Percentiles rank a stretch among this genome's conserved stretches.
phyloP scores from a whole-genome alignment of 495 filamentous ascomycete species.

The Tuber borchii region DNA sequence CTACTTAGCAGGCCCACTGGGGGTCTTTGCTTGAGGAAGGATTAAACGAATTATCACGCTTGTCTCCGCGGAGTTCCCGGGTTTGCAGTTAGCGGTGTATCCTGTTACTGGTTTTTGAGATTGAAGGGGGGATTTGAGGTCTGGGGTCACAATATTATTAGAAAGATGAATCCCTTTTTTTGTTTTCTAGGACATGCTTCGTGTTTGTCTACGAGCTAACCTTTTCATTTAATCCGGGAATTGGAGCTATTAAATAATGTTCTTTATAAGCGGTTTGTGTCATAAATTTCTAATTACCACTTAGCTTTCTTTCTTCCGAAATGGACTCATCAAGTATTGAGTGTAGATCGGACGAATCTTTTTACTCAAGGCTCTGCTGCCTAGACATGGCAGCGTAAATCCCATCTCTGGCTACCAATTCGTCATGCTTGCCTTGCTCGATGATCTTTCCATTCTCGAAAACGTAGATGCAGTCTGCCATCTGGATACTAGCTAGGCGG shows the following conservation, averaged over 20 bases:
- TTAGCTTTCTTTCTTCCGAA: not conserved
- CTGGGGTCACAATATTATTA: not conserved
- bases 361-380: slow-evolving; percentile 16
- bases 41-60: not conserved
- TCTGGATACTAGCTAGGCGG: slow-evolving; percentile 36
- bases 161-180: not conserved
- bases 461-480: slow-evolving; percentile 34
- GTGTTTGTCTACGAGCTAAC: not conserved
- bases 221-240: not conserved
- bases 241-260: not conserved
- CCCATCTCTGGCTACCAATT: slow-evolving; percentile 22
- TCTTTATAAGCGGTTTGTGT: not conserved
- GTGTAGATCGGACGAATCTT: not conserved
- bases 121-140: not conserved
- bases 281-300: not conserved
- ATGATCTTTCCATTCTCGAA: slow-evolving; percentile 34
- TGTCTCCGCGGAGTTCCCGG: not conserved
- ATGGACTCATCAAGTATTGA: not conserved
- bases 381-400: slow-evolving; percentile 33
- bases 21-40: not conserved
- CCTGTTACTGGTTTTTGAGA: not conserved
- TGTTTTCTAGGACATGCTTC: not conserved
- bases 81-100: not conserved
- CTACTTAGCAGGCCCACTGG: not conserved
- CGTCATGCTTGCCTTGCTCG: slow-evolving; percentile 31